Evolutionary conservation across 2,329 filamentous ascomycete species (phyloP), one percentile per base, ranked within the genome.

Genomic region (Gyromitra esculenta): DNA sequence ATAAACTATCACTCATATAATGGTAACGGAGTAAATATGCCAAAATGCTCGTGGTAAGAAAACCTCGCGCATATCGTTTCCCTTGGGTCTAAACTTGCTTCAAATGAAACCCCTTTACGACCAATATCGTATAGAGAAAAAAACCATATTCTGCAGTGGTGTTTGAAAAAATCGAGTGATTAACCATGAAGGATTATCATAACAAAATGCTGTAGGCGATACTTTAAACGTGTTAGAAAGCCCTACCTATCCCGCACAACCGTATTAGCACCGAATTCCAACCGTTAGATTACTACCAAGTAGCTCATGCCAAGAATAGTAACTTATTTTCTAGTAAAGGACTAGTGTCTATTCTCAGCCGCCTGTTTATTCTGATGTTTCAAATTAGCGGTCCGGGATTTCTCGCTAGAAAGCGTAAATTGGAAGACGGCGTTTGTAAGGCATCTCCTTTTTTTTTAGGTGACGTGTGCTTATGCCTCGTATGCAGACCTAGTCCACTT

Each of bases 291-390:
- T n/a, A 57, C 54, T n/a, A 13, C 11, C 54, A n/a, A 37, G 54
- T 57, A 35, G 31, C 8, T 39, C 31, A 9, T 11, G 13, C 54
- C 37, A 13, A 57, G 54, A 57, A 57, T 48, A 65, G 43, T 64
- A 37, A 31, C 25, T 37, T 25, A 43, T 52, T 56, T 59, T 52
- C 62, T 41, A 52, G 48, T 6, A 56, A 13, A 21, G 52, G 50
- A 35, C 37, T 65, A 57, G 60, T 37, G 60, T 48, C 39, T 13
- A 31, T 69, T 45, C 66, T 60, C 66, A 69, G 66, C 54, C 54
- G 39, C 66, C 41, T 69, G 21, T 52, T 60, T 70, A 70, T 62
- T 62, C 48, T 37, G 18, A 70, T 31, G 56, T 62, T 43, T 45
- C 25, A 39, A 39, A 48, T 6, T 15, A 39, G 21, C 21, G 5